phyloP scores from a whole-genome alignment of 1,284 basidiomycete species.

The Lentinus polychrous region DNA sequence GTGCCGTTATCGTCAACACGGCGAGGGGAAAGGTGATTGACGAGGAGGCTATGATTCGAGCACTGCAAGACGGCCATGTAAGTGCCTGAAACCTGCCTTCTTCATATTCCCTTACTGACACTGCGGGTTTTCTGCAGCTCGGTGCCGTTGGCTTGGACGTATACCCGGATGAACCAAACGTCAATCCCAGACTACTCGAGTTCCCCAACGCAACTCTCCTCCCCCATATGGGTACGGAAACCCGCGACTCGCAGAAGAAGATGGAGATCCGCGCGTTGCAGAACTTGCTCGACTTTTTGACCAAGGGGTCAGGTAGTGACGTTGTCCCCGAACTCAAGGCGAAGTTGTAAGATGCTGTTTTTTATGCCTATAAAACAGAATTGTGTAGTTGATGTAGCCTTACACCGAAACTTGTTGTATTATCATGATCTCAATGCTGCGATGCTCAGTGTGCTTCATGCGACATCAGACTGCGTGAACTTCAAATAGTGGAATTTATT shows the following conservation, averaged over 20 bases:
- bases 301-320: constrained; percentile 56
- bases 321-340: constrained; percentile 52
- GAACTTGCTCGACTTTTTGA: constrained; percentile 66
- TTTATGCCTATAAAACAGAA: background rate
- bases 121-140: constrained; percentile 39
- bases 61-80: constrained; percentile 81
- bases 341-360: background rate
- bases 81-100: constrained; percentile 21
- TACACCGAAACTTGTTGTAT: background rate
- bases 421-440: background rate
- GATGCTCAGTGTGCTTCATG: background rate
- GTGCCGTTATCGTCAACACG: constrained; percentile 82
- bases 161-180: constrained; percentile 81
- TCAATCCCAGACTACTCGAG: constrained; percentile 74
- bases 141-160: constrained; percentile 85
- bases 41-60: constrained; percentile 79
- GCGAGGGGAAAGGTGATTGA: constrained; percentile 88
- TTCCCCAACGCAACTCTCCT: constrained; percentile 81
- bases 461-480: no score
- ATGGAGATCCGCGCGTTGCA: constrained; percentile 77
- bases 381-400: background rate
- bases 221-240: constrained; percentile 90
- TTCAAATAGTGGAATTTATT: no score
- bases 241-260: constrained; percentile 70
- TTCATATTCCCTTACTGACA: constrained; percentile 6